Evolutionary conservation across 305 asterid species (phyloP), one percentile per base, ranked within the genome.

Genomic region (Fraxinus dipetala): DNA sequence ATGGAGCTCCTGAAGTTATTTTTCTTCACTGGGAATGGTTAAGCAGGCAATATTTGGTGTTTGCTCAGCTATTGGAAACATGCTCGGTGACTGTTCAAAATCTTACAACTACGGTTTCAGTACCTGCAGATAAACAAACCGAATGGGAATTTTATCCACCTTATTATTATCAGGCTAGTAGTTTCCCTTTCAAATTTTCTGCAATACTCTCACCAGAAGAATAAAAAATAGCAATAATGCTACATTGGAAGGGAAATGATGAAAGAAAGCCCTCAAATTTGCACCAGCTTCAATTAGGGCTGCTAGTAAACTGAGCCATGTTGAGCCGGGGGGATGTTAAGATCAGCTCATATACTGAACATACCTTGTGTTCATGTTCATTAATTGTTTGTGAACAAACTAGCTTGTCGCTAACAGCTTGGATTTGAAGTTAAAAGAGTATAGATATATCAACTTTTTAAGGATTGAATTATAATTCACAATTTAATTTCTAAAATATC

Each of bases 1-100:
- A 82, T 63, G 99, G 98, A 84, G 88, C 90, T 8, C 91, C 95
- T 5, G 96, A 94, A 81, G 95, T 88, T 85, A 85, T 74, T 84
- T 96, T 91, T 87, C 93, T 93, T 89, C 99, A 96, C 65, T 96
- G 98, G 98, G 98, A 94, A 85, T 96, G 99, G 99, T 88, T 96
- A 87, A 93, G 98, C 90, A 86, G 96, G 82, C 99, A 96, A 83
- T 92, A 87, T 86, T 85, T 96, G 84, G 97, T 91, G 83, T 94
- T 96, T 89, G 97, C 95, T 78, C 98, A 94, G 85, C 89, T 96
- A 69, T 84, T 96, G 88, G 99, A 96, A 85, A 90, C 97, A 2
- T 93, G 98, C 91, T 90, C 91, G 9, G 88, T 85, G 79, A 87
- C 83, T 84, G 75, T 76, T 82, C 86, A 83, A 69, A 87, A 87